phyloP scores from a whole-genome alignment of 2,329 filamentous ascomycete species.

The Fusarium transvaalense region DNA sequence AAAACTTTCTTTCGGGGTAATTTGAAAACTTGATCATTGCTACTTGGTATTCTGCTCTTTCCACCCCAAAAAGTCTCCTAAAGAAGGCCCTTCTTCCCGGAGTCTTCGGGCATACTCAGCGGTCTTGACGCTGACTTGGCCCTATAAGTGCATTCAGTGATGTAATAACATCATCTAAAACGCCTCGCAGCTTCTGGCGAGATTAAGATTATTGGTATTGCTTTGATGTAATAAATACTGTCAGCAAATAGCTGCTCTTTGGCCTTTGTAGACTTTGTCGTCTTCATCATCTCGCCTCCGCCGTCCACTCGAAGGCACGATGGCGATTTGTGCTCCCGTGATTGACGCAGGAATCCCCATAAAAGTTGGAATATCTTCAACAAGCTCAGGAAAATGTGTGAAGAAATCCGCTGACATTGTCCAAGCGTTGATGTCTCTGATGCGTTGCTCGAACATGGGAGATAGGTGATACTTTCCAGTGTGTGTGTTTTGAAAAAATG shows the following conservation, averaged over 20 bases:
- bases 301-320: neutral
- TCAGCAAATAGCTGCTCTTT: slow-evolving; percentile 21
- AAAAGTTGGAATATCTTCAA: slow-evolving; percentile 49
- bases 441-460: slow-evolving; percentile 43
- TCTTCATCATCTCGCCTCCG: slow-evolving; percentile 2
- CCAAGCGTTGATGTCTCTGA: slow-evolving; percentile 49
- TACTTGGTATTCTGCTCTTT: too few relatives aligned
- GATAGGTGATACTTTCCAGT: slow-evolving; percentile 46
- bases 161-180: too few relatives aligned
- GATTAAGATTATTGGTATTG: neutral
- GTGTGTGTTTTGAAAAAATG: slow-evolving; percentile 43
- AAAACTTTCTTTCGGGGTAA: too few relatives aligned
- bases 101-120: too few relatives aligned
- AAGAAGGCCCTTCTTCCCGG: too few relatives aligned
- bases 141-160: too few relatives aligned
- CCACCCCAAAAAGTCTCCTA: too few relatives aligned
- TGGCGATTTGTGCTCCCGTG: neutral
- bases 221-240: neutral
- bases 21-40: too few relatives aligned
- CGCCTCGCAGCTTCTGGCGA: neutral
- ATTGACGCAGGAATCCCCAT: slow-evolving; percentile 9
- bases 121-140: too few relatives aligned
- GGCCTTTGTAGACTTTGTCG: neutral
- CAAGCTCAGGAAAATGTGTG: slow-evolving; percentile 45
- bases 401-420: slow-evolving; percentile 49